Base-by-base conservation (phyloP, 768 basidiomycete genomes). In the Russula vinacea region DNA sequence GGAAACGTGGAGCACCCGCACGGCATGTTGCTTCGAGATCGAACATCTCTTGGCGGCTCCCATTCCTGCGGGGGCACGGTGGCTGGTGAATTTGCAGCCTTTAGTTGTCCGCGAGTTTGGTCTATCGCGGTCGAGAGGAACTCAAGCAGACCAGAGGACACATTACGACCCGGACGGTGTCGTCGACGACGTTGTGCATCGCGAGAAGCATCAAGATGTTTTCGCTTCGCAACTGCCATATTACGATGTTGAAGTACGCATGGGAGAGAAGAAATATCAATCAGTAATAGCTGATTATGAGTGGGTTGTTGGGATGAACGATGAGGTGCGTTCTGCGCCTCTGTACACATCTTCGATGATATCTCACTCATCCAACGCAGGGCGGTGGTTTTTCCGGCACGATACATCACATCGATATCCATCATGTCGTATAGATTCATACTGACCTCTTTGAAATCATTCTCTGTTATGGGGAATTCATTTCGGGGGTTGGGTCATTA, bases 221-320 rank as follows among this genome's bases (percentile, higher is more conserved):
- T 32, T 61, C 32, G 33, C 64, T 29, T 56, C 60, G 4, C 55
- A 56, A 19, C 42, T 65, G n/a, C 40, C 55, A 16, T 56, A 44
- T 33, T 56, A 32, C 35, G 64, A 61, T 19, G 37, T 61, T 4
- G 24, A 32, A 33, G 56, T 45, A 35, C 44, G 40, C 50, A 56
- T 57, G 26, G 64, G 55, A 37, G 64, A 61, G 49, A 65, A 42
- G 39, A 64, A 58, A 44, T 65, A 65, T 26, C 49, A 65, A 44
- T 65, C 64, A 16, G 14, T 61, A 22, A 56, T 60, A 35, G 64
- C 64, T n/a, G 64, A 65, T 39, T 52, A 65, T 42, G 64, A 65
- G 40, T 65, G 64, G 64, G 50, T 65, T 7, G 54, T 65, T 29
- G 64, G 64, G 40, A 52, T 65, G 13, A 61, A 37, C 14, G 24